Conservation (phyloP, 2,329 filamentous ascomycete genomes). For the Scorias spongiosa region DNA sequence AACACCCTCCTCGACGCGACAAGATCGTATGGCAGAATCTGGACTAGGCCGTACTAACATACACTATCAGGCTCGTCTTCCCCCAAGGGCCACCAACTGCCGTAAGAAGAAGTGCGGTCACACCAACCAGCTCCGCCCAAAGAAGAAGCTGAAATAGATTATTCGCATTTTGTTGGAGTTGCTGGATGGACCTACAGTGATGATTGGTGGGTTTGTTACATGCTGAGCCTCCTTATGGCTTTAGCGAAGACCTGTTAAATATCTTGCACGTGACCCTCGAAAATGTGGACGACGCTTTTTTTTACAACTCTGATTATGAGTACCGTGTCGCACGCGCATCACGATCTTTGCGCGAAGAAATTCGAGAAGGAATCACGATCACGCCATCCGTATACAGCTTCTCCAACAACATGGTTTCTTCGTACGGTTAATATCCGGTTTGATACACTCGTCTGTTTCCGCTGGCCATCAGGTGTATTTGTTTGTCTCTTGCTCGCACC, state of each 20-base stretch:
- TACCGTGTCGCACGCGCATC: no score
- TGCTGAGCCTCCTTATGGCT: not conserved
- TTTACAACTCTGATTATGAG: no score
- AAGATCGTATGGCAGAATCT: slow-evolving; percentile 27
- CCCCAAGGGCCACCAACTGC: slow-evolving; percentile 99
- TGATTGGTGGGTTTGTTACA: not conserved
- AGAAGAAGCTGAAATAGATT: slow-evolving; percentile 99
- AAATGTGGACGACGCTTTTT: not conserved
- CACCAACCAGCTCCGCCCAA: slow-evolving; percentile 99
- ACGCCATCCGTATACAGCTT: no score
- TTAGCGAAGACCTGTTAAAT: not conserved
- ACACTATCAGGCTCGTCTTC: slow-evolving; percentile 52
- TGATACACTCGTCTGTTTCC: not conserved
- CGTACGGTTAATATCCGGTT: no score
- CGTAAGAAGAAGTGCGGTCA: slow-evolving; percentile 99
- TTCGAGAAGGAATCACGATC: no score
- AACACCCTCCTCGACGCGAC: not conserved
- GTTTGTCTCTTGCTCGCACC: slow-evolving; percentile 23
- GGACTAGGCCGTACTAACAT: not conserved
- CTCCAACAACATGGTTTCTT: no score
- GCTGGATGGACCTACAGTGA: slow-evolving; percentile 1
- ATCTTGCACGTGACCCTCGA: not conserved
- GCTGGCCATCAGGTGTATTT: slow-evolving; percentile 3
- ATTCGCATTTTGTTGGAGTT: slow-evolving; percentile 25
- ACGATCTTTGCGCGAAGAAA: no score